Conservation (phyloP, 345 rosid genomes). For the Salix exigua region DNA sequence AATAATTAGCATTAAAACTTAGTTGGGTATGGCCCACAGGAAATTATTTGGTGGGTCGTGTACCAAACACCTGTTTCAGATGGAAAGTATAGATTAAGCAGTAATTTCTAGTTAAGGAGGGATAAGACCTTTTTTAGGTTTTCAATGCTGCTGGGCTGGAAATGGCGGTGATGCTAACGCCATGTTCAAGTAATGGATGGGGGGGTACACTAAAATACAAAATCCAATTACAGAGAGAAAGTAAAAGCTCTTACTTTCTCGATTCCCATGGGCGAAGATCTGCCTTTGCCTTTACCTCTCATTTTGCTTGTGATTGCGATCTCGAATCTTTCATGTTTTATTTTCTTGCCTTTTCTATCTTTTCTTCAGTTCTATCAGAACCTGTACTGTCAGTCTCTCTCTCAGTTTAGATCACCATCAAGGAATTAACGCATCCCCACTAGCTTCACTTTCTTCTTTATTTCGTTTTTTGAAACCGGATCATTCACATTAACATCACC, state of each 20-base stretch:
- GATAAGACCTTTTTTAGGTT: neutral
- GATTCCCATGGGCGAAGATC: slow-evolving; percentile 51
- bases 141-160: neutral
- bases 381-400: slow-evolving; percentile 18
- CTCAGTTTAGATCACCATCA: slow-evolving; percentile 21
- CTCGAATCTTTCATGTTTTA: slow-evolving; percentile 47
- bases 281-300: slow-evolving; percentile 29
- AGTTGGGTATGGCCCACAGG: neutral
- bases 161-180: slow-evolving; percentile 16
- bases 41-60: neutral
- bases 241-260: slow-evolving; percentile 52
- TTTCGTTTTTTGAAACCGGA: neutral
- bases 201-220: neutral
- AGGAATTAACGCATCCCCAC: slow-evolving; percentile 38
- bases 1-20: neutral
- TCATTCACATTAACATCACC: neutral
- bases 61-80: neutral
- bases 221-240: slow-evolving; percentile 20
- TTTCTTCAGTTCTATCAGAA: slow-evolving; percentile 5
- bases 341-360: slow-evolving; percentile 1
- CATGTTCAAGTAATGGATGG: slow-evolving; percentile 19
- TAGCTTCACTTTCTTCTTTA: neutral
- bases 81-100: neutral
- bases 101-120: neutral
- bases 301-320: slow-evolving; percentile 46